Base-by-base conservation (phyloP, 768 basidiomycete species). In the Amanita fuliginea region DNA sequence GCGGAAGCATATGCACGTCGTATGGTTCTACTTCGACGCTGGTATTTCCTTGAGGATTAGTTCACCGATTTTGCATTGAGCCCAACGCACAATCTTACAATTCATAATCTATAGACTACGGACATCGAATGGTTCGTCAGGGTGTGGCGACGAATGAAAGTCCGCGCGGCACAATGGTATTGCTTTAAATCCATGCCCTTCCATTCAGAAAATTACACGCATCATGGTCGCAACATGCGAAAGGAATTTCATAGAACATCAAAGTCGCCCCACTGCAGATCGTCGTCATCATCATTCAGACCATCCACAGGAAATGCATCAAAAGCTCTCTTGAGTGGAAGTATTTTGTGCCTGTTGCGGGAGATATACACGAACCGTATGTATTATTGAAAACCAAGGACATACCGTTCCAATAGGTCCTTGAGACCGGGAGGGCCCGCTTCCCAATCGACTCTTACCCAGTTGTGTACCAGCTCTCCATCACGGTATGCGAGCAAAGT, bases 361-460 rank as follows among this genome's bases (percentile, higher is more conserved):
- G 32, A 30, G 37, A 21, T 26, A 6, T n/a, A 28, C 3, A n/a
- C 13, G n/a, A 47, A 13, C 14, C 4, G 14, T 26, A 14, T 10
- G 1, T 7, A n/a, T 39, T 9, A 14, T 7, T 21, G 16, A n/a
- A 6, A 5, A 14, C 7, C 24, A 13, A 19, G n/a, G 10, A 36
- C 49, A 16, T 21, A 50, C 49, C 49, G 24, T 30, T 50, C 49
- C 9, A 50, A 34, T 14, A 50, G 49, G 7, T 43, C 18, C 24
- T 42, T 30, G 8, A 50, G 22, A 6, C 49, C 41, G 24, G 33
- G 5, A 30, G 66, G 59, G 10, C 80, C 81, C 0, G 83, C 85
- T 61, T 87, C 86, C 88, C 86, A 90, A 61, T 91, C 87, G 3
- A 90, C 86, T 21, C 88, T 73, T 7, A 91, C 83, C 88, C 88